Base-by-base conservation (phyloP, 192 early-diverging fungal genomes). In the Dissophora globulifera region DNA sequence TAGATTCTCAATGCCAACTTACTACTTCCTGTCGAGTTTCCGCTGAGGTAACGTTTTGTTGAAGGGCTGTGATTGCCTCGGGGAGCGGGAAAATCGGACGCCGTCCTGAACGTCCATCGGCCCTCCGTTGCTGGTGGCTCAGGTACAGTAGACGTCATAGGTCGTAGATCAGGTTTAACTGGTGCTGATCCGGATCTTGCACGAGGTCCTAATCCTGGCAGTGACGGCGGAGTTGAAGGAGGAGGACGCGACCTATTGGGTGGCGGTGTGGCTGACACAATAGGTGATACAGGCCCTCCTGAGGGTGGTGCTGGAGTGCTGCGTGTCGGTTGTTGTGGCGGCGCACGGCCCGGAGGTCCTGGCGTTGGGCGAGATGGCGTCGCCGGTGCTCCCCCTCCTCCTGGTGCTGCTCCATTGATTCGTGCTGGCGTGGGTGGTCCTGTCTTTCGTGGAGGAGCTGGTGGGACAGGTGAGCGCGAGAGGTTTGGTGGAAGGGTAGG, bases 71-170 rank as follows among this genome's bases (percentile, higher is more conserved):
- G 52, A 46, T 58, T 67, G 15, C 61, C 9, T 27, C 60, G 65
- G 23, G 81, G 81, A 22, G 66, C 43, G 50, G 81, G 81, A 32
- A 82, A 79, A 20, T 79, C 76, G 48, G 49, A 13, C 3, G 81
- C 54, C 12, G 53, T 33, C 51, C 68, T 67, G 50, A 82, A 82
- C 29, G 64, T 66, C 81, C 81, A 82, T 43, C 76, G 56, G n/a
- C 81, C 81, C 53, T 82, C 81, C 45, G 69, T 79, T 50, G 65
- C 63, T 62, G 69, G 67, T 25, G 75, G 81, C 50, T 82, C 80
- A 53, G 59, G 50, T 64, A 55, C 46, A 29, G 27, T 54, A 40
- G 27, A 61, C 48, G 69, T 60, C 20, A 47, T 23, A 29, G 66
- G 56, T 30, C 69, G 49, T 7, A 61, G 4, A 45, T 64, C 62